Percentiles rank a stretch among this genome's conserved stretches.
Conservation (phyloP, 768 basidiomycete species). For the Tylopilus sp. region DNA sequence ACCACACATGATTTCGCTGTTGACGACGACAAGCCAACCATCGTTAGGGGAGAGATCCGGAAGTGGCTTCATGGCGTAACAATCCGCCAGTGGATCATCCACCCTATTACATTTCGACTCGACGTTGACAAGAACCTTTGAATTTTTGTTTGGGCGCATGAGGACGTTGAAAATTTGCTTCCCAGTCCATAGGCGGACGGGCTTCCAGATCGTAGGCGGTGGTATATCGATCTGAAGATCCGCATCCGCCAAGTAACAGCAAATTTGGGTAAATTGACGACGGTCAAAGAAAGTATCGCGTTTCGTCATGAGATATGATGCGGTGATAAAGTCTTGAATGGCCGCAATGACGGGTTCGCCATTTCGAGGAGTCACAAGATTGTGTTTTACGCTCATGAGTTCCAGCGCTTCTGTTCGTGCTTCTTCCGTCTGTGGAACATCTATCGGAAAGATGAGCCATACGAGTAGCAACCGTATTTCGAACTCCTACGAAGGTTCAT, state of each 20-base stretch:
- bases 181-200: slow-evolving; percentile 91
- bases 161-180: slow-evolving; percentile 98
- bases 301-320: slow-evolving; percentile 90
- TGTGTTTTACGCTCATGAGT: slow-evolving; percentile 96
- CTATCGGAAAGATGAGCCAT: slow-evolving; percentile 37
- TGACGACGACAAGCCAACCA: slow-evolving; percentile 94
- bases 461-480: not conserved
- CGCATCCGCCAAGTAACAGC: slow-evolving; percentile 91
- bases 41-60: slow-evolving; percentile 94
- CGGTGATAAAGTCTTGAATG: slow-evolving; percentile 99
- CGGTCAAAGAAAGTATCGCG: slow-evolving; percentile 93
- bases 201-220: slow-evolving; percentile 92
- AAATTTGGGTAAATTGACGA: slow-evolving; percentile 93
- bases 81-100: slow-evolving; percentile 67
- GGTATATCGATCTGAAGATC: slow-evolving; percentile 92
- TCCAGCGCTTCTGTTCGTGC: slow-evolving; percentile 95
- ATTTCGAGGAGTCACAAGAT: slow-evolving; percentile 96
- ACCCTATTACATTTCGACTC: slow-evolving; percentile 94
- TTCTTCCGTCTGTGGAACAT: slow-evolving; percentile 98
- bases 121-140: slow-evolving; percentile 86
- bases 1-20: slow-evolving; percentile 99
- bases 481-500: slow-evolving; percentile 90
- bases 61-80: slow-evolving; percentile 61
- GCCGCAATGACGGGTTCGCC: slow-evolving; percentile 99
- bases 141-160: slow-evolving; percentile 88